Conservation (phyloP, 2,329 filamentous ascomycete genomes). For the Talaromyces marneffei region DNA sequence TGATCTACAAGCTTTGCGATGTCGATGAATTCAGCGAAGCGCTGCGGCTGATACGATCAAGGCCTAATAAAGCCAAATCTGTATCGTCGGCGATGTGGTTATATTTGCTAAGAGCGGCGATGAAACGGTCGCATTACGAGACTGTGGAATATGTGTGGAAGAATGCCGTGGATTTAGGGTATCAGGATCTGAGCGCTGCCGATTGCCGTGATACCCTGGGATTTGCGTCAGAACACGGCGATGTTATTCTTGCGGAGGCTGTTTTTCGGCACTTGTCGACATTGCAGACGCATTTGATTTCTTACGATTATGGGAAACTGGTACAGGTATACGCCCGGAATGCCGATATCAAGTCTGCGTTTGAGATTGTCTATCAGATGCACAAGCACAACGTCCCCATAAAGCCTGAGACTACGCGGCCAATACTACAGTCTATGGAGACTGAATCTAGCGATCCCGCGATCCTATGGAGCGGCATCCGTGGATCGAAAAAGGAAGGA, state of each 20-base stretch:
- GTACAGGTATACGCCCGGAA: conserved; percentile 61
- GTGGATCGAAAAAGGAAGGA: conserved; percentile 48
- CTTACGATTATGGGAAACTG: conserved; percentile 74
- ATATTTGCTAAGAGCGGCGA: conserved; percentile 70
- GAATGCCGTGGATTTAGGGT: conserved; percentile 52
- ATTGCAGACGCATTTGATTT: conserved; percentile 50
- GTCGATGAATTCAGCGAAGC: conserved; percentile 72
- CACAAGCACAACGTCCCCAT: conserved; percentile 54
- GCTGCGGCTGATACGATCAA: conserved; percentile 59
- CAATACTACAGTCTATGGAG: conserved; percentile 55
- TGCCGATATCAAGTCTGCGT: conserved; percentile 58
- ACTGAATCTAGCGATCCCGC: conserved; percentile 42
- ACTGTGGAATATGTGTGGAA: conserved; percentile 69
- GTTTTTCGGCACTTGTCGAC: conserved; percentile 60
- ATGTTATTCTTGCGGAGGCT: conserved; percentile 63
- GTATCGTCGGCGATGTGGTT: conserved; percentile 59
- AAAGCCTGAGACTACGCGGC: conserved; percentile 55
- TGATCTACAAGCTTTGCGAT: conserved; percentile 67
- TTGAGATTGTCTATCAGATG: conserved; percentile 71
- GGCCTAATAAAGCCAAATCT: conserved; percentile 43
- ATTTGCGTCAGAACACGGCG: conserved; percentile 62
- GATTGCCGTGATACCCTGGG: conserved; percentile 64
- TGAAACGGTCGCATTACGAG: conserved; percentile 55
- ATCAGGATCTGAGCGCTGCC: conserved; percentile 58
- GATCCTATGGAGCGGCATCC: conserved; percentile 53